Percentiles rank a stretch among this genome's conserved stretches.
Conservation (phyloP, 2,329 filamentous ascomycete species). For the Cercospora nicotianae region DNA sequence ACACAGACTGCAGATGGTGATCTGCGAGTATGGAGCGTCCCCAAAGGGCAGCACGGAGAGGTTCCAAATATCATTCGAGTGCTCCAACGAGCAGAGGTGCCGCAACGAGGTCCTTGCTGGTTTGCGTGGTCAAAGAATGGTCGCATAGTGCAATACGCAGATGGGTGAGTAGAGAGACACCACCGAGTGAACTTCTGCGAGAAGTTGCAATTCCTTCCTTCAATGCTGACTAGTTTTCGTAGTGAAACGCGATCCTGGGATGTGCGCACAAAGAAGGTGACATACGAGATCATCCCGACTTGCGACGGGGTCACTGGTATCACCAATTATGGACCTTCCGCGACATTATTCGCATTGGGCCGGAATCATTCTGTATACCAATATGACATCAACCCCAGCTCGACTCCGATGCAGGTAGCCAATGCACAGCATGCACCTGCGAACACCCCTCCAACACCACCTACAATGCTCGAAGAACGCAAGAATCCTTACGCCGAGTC, state of each 20-base stretch:
- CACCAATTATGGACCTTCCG: conserved; percentile 83
- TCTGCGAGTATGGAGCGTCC: conserved; percentile 91
- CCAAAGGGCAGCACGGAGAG: conserved; percentile 74
- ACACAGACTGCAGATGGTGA: conserved; percentile 91
- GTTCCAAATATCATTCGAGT: conserved; percentile 82
- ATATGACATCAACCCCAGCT: conserved; percentile 79
- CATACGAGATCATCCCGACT: conserved; percentile 83
- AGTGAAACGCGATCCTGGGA: conserved; percentile 93
- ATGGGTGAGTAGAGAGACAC: conserved; percentile 65
- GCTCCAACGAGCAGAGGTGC: conserved; percentile 75
- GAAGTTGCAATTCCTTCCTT: neutral
- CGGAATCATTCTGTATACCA: conserved; percentile 89
- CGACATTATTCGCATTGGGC: conserved; percentile 88
- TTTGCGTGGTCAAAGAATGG: conserved; percentile 99
- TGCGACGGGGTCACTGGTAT: conserved; percentile 78
- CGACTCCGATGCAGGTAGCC: conserved; percentile 71
- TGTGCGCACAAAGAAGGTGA: conserved; percentile 95
- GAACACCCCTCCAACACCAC: conserved; percentile 75
- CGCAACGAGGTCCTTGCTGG: conserved; percentile 79
- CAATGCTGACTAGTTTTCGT: conserved; percentile 12
- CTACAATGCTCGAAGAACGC: conserved; percentile 75
- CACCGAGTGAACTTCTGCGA: neutral
- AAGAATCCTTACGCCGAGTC: conserved; percentile 47
- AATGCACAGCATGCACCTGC: conserved; percentile 84
- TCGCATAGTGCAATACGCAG: conserved; percentile 86